Evolutionary conservation across 192 early-diverging fungal species (phyloP), one percentile per base, ranked within the genome.

Genomic region (Polychytrium aggregatum): DNA sequence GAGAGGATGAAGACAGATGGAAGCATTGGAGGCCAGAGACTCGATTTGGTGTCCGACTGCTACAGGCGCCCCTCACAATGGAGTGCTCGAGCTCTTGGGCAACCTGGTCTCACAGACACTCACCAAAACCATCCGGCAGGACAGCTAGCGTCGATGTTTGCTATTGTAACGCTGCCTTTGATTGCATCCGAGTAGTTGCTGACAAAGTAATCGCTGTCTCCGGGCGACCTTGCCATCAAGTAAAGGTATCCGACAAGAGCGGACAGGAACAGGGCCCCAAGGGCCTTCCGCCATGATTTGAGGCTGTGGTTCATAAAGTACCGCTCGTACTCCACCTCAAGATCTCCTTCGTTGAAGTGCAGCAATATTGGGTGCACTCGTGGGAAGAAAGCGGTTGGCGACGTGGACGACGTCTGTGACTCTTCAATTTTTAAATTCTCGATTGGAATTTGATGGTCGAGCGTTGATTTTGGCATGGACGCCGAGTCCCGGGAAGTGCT

Each of bases 281-380:
- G 21, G 11, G 55, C 52, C 50, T 55, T 27, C 36, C 54, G 6
- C 63, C 63, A 65, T 40, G 39, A 29, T 24, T n/a, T 18, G 22
- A 56, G 38, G 46, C 60, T 59, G 3, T 46, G n/a, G 14, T 51
- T 42, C n/a, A 60, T 22, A 42, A 65, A 60, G 41, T 56, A 65
- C 17, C 31, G 25, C 10, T 42, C 44, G 48, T 59, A 65, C 44
- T 65, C 63, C 11, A 10, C n/a, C 44, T 65, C 63, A 28, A 52
- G 28, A 18, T 65, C 63, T 17, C n/a, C 20, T 13, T 51, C 38
- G 10, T 35, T 33, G 38, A 59, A 65, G 44, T 61, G 67, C 5
- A 55, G 44, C 20, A 65, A 64, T 40, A 66, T 67, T 22, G 66
- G 74, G 66, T 65, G 74, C 48, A 70, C n/a, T n/a, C n/a, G n/a